Conservation (phyloP, 306 rosid species). For the Urtica urens region DNA sequence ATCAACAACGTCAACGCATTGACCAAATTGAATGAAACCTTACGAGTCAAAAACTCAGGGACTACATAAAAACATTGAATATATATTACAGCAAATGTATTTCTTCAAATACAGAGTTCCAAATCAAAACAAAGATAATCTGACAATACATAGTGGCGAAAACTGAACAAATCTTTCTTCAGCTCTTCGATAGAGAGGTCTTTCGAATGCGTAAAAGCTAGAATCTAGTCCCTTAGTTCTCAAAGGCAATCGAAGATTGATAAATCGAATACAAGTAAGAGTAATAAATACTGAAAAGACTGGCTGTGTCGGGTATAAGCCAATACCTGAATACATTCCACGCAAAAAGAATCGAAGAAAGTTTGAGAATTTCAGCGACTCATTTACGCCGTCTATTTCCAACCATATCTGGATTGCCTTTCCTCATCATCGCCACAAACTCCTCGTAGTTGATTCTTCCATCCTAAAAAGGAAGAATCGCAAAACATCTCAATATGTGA, state of each 20-base stretch:
- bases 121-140: neutral
- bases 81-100: neutral
- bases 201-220: neutral
- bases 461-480: slow-evolving; percentile 43
- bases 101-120: neutral
- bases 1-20: no score
- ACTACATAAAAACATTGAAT: neutral
- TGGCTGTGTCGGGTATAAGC: slow-evolving; percentile 2
- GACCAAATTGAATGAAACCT: no score
- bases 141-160: no score
- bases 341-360: neutral
- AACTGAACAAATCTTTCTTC: neutral
- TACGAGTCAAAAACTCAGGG: no score
- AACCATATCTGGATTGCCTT: slow-evolving; percentile 62
- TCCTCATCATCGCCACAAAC: slow-evolving; percentile 93
- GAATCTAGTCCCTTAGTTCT: slow-evolving; percentile 1
- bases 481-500: neutral
- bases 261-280: no score
- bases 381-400: slow-evolving; percentile 55
- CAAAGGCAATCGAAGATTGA: neutral
- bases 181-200: no score
- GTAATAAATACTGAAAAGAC: no score
- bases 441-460: slow-evolving; percentile 85
- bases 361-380: neutral
- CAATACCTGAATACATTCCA: neutral